Conservation (phyloP, 495 filamentous ascomycete genomes). For the Tuber borchii region DNA sequence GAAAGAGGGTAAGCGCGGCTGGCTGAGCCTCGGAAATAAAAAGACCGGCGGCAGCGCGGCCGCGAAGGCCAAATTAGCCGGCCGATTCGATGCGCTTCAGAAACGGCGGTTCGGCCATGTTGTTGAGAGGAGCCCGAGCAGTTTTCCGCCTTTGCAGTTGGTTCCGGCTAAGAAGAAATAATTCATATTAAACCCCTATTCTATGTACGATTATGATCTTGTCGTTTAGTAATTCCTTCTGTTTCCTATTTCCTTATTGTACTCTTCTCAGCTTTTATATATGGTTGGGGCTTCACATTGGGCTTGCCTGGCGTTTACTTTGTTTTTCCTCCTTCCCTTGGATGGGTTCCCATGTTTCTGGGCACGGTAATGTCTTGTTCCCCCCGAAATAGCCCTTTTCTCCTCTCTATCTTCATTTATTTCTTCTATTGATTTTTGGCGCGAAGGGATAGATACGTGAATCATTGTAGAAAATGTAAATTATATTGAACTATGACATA, state of each 20-base stretch:
- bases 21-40: slow-evolving; percentile 39
- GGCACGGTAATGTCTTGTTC: not conserved
- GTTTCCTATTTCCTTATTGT: not conserved
- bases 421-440: not conserved
- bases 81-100: not conserved
- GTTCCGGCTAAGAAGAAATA: slow-evolving; percentile 17
- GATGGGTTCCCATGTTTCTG: not conserved
- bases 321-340: not conserved
- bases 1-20: slow-evolving; percentile 37
- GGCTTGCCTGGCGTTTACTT: not conserved
- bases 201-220: not conserved
- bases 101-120: slow-evolving; percentile 15
- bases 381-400: not conserved
- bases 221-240: not conserved
- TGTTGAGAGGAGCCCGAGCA: slow-evolving; percentile 18
- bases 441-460: not conserved
- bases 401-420: not conserved
- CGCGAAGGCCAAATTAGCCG: slow-evolving; percentile 15
- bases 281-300: slow-evolving; percentile 1
- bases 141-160: slow-evolving; percentile 23
- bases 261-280: not conserved
- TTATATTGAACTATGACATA: not conserved
- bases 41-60: slow-evolving; percentile 7
- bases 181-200: not conserved
- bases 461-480: not conserved